Base-by-base conservation (phyloP, 305 asterid genomes). In the Fraxinus floribunda region DNA sequence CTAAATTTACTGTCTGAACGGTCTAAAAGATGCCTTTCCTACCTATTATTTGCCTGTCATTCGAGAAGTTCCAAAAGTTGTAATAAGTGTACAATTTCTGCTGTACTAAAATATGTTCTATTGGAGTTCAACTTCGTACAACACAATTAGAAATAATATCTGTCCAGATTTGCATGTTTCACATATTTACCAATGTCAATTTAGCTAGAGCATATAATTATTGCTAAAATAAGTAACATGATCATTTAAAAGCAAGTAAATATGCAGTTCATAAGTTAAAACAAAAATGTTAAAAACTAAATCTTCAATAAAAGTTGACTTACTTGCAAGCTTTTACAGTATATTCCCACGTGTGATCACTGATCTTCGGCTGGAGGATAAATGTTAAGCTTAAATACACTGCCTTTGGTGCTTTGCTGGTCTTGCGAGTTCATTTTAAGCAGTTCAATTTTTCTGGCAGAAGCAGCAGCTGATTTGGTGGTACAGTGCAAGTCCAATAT, bases 401-500 rank as follows among this genome's bases (percentile, higher is more conserved):
- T 4, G 39, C 86, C 83, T n/a, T 68, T 26, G 39, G 41, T 77
- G 64, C 34, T 80, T 13, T 52, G 79, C 32, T 73, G 60, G 39
- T 72, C 79, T 62, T 44, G 41, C 78, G 32, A 49, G 70, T 79
- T 78, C 9, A 20, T 8, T 72, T 87, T 90, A 57, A 52, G 72
- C 81, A 20, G 41, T 85, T 85, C 81, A 79, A 91, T 91, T 5
- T 2, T 46, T 49, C 86, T 79, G 30, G 90, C 93, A 84, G 93
- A 86, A 44, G 72, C 76, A 46, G 87, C 91, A 0, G 90, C 92
- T 15, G 87, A 75, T 55, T 32, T 38, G 10, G 81, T 83, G 16
- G 87, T 81, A 52, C 88, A 79, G 71, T 83, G 84, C 7, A 91
- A 55, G 46, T 91, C 95, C 76, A 91, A 75, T n/a, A 82, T 18